Evolutionary conservation across 2,329 filamentous ascomycete species (phyloP).

Genomic region (Thelonectria blattea): DNA sequence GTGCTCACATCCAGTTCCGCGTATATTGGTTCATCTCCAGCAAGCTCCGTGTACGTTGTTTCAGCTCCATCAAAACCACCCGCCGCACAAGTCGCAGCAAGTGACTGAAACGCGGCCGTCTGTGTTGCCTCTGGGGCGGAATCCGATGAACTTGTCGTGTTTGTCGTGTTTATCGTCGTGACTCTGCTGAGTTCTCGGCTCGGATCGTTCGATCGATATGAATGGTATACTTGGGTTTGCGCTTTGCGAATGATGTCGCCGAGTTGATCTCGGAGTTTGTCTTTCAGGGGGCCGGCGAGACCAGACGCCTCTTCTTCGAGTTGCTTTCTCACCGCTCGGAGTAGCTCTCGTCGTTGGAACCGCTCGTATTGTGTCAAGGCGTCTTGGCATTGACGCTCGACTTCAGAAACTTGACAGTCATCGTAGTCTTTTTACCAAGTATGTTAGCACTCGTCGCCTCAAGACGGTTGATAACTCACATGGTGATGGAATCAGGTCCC

Average conservation of each 20-base stretch:
- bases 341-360: not conserved
- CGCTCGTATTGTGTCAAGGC: not conserved
- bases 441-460: not conserved
- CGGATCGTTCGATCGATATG: not conserved
- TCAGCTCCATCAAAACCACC: not conserved
- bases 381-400: not conserved
- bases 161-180: too few relatives aligned
- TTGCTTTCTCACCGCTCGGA: not conserved
- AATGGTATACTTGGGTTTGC: not conserved
- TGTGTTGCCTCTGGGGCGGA: not conserved
- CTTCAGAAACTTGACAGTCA: not conserved
- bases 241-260: not conserved
- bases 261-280: not conserved
- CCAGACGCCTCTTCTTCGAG: not conserved
- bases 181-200: not conserved
- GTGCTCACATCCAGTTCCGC: not conserved
- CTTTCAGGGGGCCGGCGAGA: not conserved
- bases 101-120: not conserved
- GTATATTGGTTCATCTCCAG: not conserved
- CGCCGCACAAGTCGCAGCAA: not conserved
- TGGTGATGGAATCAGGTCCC: not conserved
- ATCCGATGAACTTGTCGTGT: not conserved
- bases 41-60: not conserved
- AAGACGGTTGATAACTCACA: not conserved
- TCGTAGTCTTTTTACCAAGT: not conserved